phyloP scores from a whole-genome alignment of 202 grass and related monocot genomes.

The Carex arenaria region DNA sequence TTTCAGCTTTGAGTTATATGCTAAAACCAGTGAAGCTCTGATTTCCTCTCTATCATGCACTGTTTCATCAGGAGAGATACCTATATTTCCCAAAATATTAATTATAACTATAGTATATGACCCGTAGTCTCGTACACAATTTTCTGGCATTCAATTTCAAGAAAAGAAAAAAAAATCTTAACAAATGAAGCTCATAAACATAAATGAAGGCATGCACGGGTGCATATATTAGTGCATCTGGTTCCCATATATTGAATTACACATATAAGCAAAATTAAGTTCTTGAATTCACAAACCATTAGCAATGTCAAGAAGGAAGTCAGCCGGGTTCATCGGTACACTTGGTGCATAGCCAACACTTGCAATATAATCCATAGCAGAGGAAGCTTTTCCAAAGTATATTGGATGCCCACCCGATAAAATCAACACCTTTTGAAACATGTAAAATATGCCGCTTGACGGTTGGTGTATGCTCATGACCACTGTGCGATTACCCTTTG shows the following conservation, averaged over 20 bases:
- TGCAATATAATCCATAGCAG: conserved; percentile 39
- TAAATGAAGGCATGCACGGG: no score
- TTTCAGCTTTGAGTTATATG: conserved; percentile 10
- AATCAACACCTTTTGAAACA: conserved; percentile 46
- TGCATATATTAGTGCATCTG: no score
- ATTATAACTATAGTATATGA: no score
- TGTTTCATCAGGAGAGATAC: conserved; percentile 20
- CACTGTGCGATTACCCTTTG: conserved; percentile 24
- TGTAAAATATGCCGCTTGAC: conserved; percentile 46
- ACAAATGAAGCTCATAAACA: background rate
- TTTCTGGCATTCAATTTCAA: background rate
- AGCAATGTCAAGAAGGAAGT: conserved; percentile 53
- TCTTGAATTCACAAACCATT: conserved; percentile 23
- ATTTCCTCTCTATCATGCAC: background rate
- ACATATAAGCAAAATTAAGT: background rate
- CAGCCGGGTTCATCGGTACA: conserved; percentile 34
- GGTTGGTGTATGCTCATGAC: conserved; percentile 56
- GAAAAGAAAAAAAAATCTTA: background rate
- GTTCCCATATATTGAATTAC: background rate
- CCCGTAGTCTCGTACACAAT: no score
- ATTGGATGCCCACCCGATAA: conserved; percentile 33
- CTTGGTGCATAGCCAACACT: conserved; percentile 26
- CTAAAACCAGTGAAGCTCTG: conserved; percentile 26
- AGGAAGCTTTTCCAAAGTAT: conserved; percentile 32
- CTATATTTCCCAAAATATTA: background rate